A percentile compares a stretch with the other conserved stretches of the same genome.
Conservation (phyloP, 257 asterid species). For the Sherardia arvensis region DNA sequence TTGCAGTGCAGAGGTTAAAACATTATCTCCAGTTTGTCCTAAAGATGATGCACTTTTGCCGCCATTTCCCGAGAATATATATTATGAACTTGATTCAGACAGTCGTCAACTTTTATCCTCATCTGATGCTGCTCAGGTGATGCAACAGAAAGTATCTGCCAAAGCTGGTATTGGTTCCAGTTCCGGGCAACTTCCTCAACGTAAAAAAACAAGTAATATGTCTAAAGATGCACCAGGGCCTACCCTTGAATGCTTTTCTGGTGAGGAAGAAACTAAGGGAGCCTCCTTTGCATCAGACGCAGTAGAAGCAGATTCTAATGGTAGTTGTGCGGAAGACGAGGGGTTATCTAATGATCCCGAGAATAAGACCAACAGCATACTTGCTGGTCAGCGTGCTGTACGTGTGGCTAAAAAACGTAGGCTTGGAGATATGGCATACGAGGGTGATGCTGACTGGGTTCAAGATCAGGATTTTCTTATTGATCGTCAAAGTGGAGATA, state of each 20-base stretch:
- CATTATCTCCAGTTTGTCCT: slow-evolving; percentile 10
- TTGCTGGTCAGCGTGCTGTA: slow-evolving; percentile 53
- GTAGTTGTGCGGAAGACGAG: slow-evolving; percentile 37
- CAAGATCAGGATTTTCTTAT: slow-evolving; percentile 62
- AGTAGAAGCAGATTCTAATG: slow-evolving; percentile 44
- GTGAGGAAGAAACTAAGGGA: slow-evolving; percentile 46
- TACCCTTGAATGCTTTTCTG: slow-evolving; percentile 29
- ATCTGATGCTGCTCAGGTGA: slow-evolving; percentile 21
- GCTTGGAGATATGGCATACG: slow-evolving; percentile 96
- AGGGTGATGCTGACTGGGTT: slow-evolving; percentile 95
- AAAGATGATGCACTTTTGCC: slow-evolving; percentile 13
- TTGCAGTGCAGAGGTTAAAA: slow-evolving; percentile 7
- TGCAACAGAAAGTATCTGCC: slow-evolving; percentile 21
- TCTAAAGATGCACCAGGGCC: slow-evolving; percentile 32
- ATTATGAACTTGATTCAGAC: slow-evolving; percentile 18
- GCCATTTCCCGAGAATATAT: slow-evolving; percentile 24
- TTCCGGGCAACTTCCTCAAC: slow-evolving; percentile 9
- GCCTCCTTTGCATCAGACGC: slow-evolving; percentile 34
- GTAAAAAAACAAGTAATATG: slow-evolving; percentile 12
- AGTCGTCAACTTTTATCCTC: slow-evolving; percentile 17
- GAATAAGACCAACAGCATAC: slow-evolving; percentile 33
- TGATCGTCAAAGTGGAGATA: slow-evolving; percentile 39
- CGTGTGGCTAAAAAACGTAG: slow-evolving; percentile 68
- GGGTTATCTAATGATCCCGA: slow-evolving; percentile 36
- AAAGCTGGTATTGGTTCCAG: slow-evolving; percentile 17